phyloP scores from a whole-genome alignment of 2,329 filamentous ascomycete species.

The Diaporthe vaccinii region DNA sequence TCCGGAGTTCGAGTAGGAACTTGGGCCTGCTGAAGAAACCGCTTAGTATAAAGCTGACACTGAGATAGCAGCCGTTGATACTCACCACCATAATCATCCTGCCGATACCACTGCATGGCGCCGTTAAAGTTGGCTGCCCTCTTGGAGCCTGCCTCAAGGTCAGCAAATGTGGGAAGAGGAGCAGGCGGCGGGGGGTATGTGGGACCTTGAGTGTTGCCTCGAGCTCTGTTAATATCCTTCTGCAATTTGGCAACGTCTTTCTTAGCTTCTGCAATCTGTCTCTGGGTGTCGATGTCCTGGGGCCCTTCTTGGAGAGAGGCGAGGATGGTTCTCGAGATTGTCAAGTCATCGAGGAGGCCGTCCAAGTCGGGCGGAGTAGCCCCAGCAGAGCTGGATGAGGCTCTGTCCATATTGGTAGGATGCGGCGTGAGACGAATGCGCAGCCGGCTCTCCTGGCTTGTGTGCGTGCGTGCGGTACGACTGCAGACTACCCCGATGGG shows the following conservation, averaged over 20 bases:
- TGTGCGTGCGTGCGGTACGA: conserved; percentile 1
- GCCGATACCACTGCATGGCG: conserved; percentile 20
- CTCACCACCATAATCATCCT: conserved; percentile 14
- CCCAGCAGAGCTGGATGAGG: conserved; percentile 28
- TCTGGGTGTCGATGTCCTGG: conserved; percentile 43
- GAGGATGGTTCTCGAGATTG: conserved; percentile 58
- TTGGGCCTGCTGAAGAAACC: neutral
- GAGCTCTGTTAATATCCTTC: conserved; percentile 45
- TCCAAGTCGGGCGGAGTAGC: conserved; percentile 19
- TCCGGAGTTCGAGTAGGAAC: conserved; percentile 14
- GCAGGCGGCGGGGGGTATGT: neutral
- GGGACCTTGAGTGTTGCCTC: conserved; percentile 32
- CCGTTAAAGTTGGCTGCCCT: conserved; percentile 20
- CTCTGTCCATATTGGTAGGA: conserved; percentile 30
- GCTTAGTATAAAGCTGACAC: neutral
- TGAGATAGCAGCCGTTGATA: neutral
- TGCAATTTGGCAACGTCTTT: conserved; percentile 47
- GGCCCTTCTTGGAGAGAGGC: conserved; percentile 54
- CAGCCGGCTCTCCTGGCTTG: conserved; percentile 17
- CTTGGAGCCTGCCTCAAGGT: conserved; percentile 11
- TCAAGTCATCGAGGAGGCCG: conserved; percentile 56
- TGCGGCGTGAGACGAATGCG: conserved; percentile 20
- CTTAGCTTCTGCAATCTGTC: conserved; percentile 47
- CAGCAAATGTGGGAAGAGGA: neutral
- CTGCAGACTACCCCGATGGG: conserved; percentile 23